Evolutionary conservation across 495 filamentous ascomycete genomes (phyloP), one percentile per base, ranked within the genome.

Genomic region (Rusavskia elegans): DNA sequence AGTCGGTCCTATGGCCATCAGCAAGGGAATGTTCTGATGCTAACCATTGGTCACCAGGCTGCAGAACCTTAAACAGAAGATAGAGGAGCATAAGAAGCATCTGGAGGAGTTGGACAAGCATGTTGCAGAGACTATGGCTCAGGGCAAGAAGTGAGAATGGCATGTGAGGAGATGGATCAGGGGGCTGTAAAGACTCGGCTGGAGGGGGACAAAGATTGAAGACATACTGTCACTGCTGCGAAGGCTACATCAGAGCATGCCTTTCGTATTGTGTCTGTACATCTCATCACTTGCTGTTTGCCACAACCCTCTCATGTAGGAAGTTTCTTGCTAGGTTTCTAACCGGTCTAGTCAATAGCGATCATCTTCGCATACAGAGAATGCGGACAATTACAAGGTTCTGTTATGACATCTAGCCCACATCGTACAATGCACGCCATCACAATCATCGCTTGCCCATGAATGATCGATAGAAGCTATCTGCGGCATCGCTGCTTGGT

Each of bases 391-490:
- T 27, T 27, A 6, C 25, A 27, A 27, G 1, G 13, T 40, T 40
- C 5, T 40, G 10, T 19, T 40, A 27, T 27, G 4, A 6, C 25
- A 27, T 27, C 4, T 27, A 27, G 25, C 25, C 25, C 25, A 27
- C 25, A 4, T 27, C 25, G 25, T 27, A 27, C 25, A 27, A 5
- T 27, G 25, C 25, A 27, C 25, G 32, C 9, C 10, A 35, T 35
- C 32, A 35, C 25, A 35, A 35, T 35, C 13, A 35, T 35, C 77
- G 73, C 46, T 77, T 73, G 49, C 80, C 78, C 72, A 81, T 80
- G 65, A 81, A 88, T 16, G 84, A 89, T 35, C 83, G 77, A 62
- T 86, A 88, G 64, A 92, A 89, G 59, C 84, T 83, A 64, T 92
- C 86, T 8, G 81, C 79, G 3, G 81, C 81, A 55, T 84, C 82